Evolutionary conservation across 768 basidiomycete genomes (phyloP).

Genomic region (Terana coerulea): DNA sequence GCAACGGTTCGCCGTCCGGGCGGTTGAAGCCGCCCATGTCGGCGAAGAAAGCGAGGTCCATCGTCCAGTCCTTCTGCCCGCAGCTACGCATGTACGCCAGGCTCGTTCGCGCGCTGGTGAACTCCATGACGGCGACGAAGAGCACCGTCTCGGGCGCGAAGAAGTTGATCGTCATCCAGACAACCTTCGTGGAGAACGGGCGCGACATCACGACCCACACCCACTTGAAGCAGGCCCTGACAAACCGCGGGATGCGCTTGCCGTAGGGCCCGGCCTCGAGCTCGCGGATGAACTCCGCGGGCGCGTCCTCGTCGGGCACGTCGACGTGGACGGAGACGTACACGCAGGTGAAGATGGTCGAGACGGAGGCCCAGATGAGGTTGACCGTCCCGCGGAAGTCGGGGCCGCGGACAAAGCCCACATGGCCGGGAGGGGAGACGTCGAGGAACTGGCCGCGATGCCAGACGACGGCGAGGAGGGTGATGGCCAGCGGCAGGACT

Average conservation of each 20-base stretch:
- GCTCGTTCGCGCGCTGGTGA: not conserved
- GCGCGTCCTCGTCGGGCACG: not conserved
- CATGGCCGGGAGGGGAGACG: not conserved
- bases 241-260: not conserved
- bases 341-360: not conserved
- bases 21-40: not conserved
- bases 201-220: not conserved
- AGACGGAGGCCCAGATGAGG: not conserved
- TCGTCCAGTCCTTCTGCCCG: not conserved
- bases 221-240: not conserved
- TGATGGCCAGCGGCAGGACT: not conserved
- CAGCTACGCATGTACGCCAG: not conserved
- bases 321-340: not conserved
- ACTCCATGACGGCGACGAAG: not conserved
- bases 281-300: not conserved
- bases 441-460: not conserved
- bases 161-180: not conserved
- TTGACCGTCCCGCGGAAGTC: not conserved
- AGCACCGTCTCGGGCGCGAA: not conserved
- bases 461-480: not conserved
- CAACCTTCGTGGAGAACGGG: not conserved
- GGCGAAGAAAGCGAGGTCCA: not conserved
- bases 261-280: not conserved
- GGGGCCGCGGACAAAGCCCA: not conserved
- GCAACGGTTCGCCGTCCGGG: not conserved